Base-by-base conservation (phyloP, 2,329 filamentous ascomycete species). In the Thelonectria olida region DNA sequence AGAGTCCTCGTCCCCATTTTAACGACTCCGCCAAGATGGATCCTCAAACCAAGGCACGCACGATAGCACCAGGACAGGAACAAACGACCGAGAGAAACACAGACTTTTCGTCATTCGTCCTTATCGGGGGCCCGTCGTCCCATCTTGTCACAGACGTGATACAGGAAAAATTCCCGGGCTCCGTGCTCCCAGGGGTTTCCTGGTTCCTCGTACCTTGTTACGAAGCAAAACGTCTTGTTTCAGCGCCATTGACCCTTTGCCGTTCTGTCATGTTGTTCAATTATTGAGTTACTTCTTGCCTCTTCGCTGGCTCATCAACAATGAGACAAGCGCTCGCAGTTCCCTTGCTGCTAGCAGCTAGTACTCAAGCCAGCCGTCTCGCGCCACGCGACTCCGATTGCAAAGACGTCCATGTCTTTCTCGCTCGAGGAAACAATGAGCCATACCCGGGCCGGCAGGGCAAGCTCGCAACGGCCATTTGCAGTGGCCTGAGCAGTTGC, bases 361-460 rank as follows among this genome's bases (percentile, higher is more conserved):
- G 42, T 31, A 50, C 34, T 19, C 23, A 54, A 34, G 51, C 48
- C 52, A 31, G 39, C 10, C n/a, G 25, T 20, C 17, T 61, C 23
- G 8, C 36, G 6, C 6, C 28, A 12, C 60, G 59, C 38, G 62
- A 58, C 42, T 47, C 55, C 4, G 31, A 62, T 13, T 75, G 73
- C 66, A 63, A 66, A 15, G 63, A 69, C n/a, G 69, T 75, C 2
- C 72, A 73, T 63, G 42, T 75, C 48, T 74, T 74, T 57, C 66
- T 75, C 34, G 70, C 69, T 7, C 63, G 64, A 5, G 73, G 72
- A 25, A 73, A 72, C 61, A 72, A 72, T 23, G 71, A 75, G 60
- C 73, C 73, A 8, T 74, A 74, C 47, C 72, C 72, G 8, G 73
- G 73, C 8, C 69, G 70, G 2, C 72, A 74, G 62, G 67, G 68